Evolutionary conservation across 148 eudicot species (phyloP).

Genomic region (Polygonum aviculare): DNA sequence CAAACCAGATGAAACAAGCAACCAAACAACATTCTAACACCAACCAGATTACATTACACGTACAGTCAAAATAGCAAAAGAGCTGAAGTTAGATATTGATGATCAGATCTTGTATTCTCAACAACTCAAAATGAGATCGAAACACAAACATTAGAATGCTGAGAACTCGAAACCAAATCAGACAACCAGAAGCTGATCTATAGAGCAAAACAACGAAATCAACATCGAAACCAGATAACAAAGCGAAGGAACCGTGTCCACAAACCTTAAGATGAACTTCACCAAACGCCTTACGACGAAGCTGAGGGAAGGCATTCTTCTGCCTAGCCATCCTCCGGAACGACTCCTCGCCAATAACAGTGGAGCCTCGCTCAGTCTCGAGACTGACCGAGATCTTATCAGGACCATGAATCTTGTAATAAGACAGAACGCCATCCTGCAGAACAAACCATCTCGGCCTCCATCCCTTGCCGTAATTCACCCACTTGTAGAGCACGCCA

Average conservation of each 20-base stretch:
- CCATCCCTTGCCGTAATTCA: slow-evolving; percentile 64
- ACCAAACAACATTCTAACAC: neutral
- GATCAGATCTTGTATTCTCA: neutral
- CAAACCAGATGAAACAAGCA: neutral
- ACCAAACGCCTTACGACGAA: slow-evolving; percentile 35
- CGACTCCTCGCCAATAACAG: slow-evolving; percentile 46
- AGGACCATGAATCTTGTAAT: slow-evolving; percentile 54
- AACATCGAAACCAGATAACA: neutral
- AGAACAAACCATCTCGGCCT: slow-evolving; percentile 53
- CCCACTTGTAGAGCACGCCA: slow-evolving; percentile 55
- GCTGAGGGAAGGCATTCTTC: slow-evolving; percentile 7
- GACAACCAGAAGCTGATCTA: neutral
- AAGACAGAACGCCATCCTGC: slow-evolving; percentile 51
- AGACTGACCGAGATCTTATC: slow-evolving; percentile 28
- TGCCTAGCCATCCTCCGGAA: slow-evolving; percentile 17
- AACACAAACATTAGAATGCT: neutral
- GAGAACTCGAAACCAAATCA: neutral
- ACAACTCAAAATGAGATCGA: neutral
- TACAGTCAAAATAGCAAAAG: neutral
- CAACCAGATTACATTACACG: neutral
- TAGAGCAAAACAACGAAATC: neutral
- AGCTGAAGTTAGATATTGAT: neutral
- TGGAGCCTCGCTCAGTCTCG: slow-evolving; percentile 32
- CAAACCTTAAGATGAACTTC: slow-evolving; percentile 58
- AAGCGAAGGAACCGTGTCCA: neutral